Evolutionary conservation across 2,329 filamentous ascomycete species (phyloP), one percentile per base, ranked within the genome.

Genomic region (Alternaria brassicae): DNA sequence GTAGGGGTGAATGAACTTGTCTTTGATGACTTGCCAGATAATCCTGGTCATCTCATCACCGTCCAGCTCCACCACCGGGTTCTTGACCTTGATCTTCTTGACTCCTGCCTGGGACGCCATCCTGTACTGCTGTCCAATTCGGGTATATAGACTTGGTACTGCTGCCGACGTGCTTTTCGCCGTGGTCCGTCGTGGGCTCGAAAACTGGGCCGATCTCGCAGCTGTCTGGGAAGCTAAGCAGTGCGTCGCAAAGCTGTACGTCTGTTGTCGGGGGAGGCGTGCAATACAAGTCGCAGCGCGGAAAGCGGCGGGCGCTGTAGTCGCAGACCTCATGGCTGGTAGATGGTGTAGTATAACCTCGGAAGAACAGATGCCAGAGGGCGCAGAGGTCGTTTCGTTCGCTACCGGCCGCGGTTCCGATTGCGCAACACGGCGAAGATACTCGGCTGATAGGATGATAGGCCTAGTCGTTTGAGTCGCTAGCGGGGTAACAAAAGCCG

Each of bases 21-120:
- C 91, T 87, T 97, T 97, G 87, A 99, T 99, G 81, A 91, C 89
- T 84, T 97, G 85, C 95, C 95, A 99, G 85, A 99, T 99, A 80
- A 99, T 93, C 75, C 95, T 87, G 73, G 95, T 99, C 95, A 98
- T 98, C 89, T 89, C 88, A 80, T 89, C 87, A 76, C 94, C 94
- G 79, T 98, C 94, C 74, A 98, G 88, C 85, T 98, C 95, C 80
- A 99, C 95, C 79, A 99, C 89, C 68, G 95, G 95, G 82, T 97
- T 98, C 89, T 96, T 93, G 85, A 99, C 95, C 88, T 96, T 95
- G 87, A 98, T 98, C 90, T 98, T 99, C 76, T 86, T 84, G 87
- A 97, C 97, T 88, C 97, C 97, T 73, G 86, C 83, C 44, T 63
- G 62, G 34, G 68, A 73, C 52, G 74, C 68, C 74, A 78, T 78